A percentile compares a stretch with the other conserved stretches of the same genome.
Conservation (phyloP, 2,329 filamentous ascomycete genomes). For the Alternaria triticina region DNA sequence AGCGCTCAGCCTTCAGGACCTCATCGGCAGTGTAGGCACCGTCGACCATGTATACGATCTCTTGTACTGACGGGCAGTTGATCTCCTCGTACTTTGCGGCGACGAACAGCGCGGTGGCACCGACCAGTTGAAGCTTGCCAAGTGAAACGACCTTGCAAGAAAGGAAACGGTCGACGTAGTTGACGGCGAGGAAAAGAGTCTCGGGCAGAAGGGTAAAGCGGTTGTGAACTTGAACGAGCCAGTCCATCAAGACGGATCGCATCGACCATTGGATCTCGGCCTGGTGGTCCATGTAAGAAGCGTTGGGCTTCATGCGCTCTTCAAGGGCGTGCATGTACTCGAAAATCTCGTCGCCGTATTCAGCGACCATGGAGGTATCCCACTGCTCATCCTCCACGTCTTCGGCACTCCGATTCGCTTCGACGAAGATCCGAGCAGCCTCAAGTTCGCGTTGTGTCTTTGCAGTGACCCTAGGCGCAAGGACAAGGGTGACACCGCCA, state of each 20-base stretch:
- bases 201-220: slow-evolving; percentile 91
- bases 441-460: slow-evolving; percentile 77
- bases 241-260: slow-evolving; percentile 96
- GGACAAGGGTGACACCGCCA: slow-evolving; percentile 66
- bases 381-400: slow-evolving; percentile 88
- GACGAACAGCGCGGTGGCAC: slow-evolving; percentile 92
- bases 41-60: slow-evolving; percentile 99
- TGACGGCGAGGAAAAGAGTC: slow-evolving; percentile 92
- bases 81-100: slow-evolving; percentile 99
- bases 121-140: slow-evolving; percentile 92
- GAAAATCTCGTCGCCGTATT: slow-evolving; percentile 96
- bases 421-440: slow-evolving; percentile 69
- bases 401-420: slow-evolving; percentile 68
- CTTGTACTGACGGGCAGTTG: slow-evolving; percentile 91
- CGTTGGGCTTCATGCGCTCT: slow-evolving; percentile 84
- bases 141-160: slow-evolving; percentile 94
- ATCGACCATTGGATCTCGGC: slow-evolving; percentile 99
- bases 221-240: slow-evolving; percentile 94
- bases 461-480: slow-evolving; percentile 74
- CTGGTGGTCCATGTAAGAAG: slow-evolving; percentile 96
- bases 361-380: slow-evolving; percentile 97
- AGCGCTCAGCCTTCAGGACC: slow-evolving; percentile 95
- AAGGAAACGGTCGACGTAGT: slow-evolving; percentile 96
- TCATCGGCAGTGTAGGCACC: slow-evolving; percentile 87
- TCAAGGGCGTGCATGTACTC: slow-evolving; percentile 88